Evolutionary conservation across 1,284 basidiomycete species (phyloP).

Genomic region (Marasmius sp.): DNA sequence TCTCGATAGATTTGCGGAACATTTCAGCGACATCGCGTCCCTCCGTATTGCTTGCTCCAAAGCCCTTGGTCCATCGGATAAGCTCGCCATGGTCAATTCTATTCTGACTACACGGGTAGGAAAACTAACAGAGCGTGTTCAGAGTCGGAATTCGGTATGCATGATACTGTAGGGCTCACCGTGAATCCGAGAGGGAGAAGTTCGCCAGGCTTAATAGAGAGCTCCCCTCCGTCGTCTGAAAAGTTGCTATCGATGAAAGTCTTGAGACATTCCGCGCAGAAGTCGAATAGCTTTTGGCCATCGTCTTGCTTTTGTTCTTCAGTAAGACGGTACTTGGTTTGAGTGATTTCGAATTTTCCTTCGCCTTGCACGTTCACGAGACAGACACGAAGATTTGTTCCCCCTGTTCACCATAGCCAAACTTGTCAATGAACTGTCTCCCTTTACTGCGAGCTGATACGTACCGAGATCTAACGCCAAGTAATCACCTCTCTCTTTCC

Average conservation of each 20-base stretch:
- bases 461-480: constrained; percentile 92
- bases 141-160: background rate
- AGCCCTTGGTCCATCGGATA: constrained; percentile 99
- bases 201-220: constrained; percentile 66
- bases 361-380: constrained; percentile 90
- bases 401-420: constrained; percentile 46
- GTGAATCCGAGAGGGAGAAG: constrained; percentile 91
- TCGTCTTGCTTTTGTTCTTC: constrained; percentile 99
- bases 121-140: constrained; percentile 59
- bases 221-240: constrained; percentile 52
- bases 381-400: constrained; percentile 97
- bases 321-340: constrained; percentile 94
- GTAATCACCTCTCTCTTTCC: constrained; percentile 87
- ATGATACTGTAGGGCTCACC: constrained; percentile 44
- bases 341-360: constrained; percentile 97
- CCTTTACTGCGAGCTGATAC: constrained; percentile 20
- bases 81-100: constrained; percentile 94
- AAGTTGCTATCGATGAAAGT: constrained; percentile 86
- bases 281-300: constrained; percentile 93
- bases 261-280: constrained; percentile 93
- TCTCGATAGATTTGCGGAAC: constrained; percentile 83
- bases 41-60: constrained; percentile 91
- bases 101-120: constrained; percentile 92
- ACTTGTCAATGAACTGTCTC: background rate
- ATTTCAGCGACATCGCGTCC: constrained; percentile 91